These are phyloP conservation scores for Botrytis fabae DNA, from an alignment of 2,329 filamentous ascomycete genomes.

Conservation along the genomic window DNA sequence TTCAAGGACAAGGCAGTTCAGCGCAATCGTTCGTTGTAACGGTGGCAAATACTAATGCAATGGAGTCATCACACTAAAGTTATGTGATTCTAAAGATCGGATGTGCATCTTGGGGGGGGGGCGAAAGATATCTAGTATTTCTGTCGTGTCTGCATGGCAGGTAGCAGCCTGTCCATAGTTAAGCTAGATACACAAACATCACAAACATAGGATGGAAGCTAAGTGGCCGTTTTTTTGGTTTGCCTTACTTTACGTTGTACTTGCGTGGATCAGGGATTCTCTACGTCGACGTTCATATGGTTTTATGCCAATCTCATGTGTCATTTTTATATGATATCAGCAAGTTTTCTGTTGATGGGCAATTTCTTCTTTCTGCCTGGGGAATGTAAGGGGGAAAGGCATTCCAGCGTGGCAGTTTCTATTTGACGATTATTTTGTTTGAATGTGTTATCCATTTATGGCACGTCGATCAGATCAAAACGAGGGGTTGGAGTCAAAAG, in stretches of 20 bases:
- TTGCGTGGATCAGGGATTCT: conserved; percentile 17
- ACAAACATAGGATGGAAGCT: conserved; percentile 12
- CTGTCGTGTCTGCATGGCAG: conserved; percentile 21
- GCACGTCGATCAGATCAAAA: conserved; percentile 18
- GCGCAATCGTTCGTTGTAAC: conserved; percentile 6
- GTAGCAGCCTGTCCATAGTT: conserved; percentile 13
- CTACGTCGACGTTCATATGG: background rate
- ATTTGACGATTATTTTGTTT: background rate
- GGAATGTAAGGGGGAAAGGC: conserved; percentile 13
- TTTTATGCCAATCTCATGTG: conserved; percentile 20
- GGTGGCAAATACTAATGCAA: conserved; percentile 18
- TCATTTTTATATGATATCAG: conserved; percentile 20
- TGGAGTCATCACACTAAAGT: conserved; percentile 17
- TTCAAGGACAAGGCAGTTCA: background rate
- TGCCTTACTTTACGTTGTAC: conserved; percentile 18
- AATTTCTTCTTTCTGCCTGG: background rate
- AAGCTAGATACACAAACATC: conserved; percentile 13
- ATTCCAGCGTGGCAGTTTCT: conserved; percentile 18
- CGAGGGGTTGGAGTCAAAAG: conserved; percentile 11
- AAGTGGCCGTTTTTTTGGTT: conserved; percentile 18
- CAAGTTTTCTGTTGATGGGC: conserved; percentile 1
- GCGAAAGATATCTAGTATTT: conserved; percentile 5
- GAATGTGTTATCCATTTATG: conserved; percentile 12
- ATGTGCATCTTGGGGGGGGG: conserved; percentile 20
- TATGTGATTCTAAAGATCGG: conserved; percentile 21